Evolutionary conservation across 257 asterid species (phyloP), one percentile per base, ranked within the genome.

Genomic region (Nicotiana obtusifolia): DNA sequence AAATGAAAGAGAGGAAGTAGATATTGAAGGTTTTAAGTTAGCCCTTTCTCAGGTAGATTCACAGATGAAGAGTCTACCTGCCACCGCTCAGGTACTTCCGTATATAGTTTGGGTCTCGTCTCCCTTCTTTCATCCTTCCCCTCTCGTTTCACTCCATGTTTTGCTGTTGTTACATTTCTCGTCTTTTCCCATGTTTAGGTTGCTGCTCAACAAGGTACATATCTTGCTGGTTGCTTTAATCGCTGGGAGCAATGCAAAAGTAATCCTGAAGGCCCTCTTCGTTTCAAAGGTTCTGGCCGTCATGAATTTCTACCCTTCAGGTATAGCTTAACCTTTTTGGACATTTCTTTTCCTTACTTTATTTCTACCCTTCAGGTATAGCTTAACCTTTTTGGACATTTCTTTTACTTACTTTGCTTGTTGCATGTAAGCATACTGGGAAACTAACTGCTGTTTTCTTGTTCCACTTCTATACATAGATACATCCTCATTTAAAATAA

Each of bases 121-220:
- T 33, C 0, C 9, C 57, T 44, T 26, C 28, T 26, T 26, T 26
- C 28, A 26, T 26, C 1, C 28, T 26, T 26, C 28, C 1, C 28
- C 2, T 44, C 60, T 79, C 9, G 47, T 26, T 67, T 61, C 35
- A 30, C 13, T 83, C 44, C 60, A 31, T 61, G 7, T 16, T 16
- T 4, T 10, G 20, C 33, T 61, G 41, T n/a, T 41, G 76, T 22
- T 31, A 3, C 3, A 26, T 57, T 57, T 80, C 78, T 24, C 52
- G 35, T 19, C 1, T 35, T 24, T 80, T 47, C 75, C 41, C 77
- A 61, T 85, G 78, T 2, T 3, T 86, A 95, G 98, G 98, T 95
- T 86, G 99, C 98, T 22, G 92, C 98, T 85, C 99, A 92, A 84
- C 97, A 95, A 89, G 99, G 99, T 56, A 85, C 93, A 47, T 95